Evolutionary conservation across 2,329 filamentous ascomycete species (phyloP), one percentile per base, ranked within the genome.

Genomic region (Pseudogymnoascus sp.): DNA sequence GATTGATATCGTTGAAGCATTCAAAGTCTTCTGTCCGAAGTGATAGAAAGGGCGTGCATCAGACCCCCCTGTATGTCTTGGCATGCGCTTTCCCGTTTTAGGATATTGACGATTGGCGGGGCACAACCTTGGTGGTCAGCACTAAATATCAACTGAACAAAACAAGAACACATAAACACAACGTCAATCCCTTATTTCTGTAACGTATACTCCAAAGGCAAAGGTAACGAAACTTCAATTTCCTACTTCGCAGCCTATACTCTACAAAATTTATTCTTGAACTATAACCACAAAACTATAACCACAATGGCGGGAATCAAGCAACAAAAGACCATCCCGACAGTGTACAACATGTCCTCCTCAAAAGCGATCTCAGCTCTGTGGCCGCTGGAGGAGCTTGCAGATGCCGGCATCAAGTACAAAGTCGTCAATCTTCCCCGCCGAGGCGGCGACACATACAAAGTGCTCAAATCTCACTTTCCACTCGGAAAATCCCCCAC

Each of bases 401-500:
- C 62, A 40, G 61, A 41, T 5, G 28, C 63, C 23, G 66, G 66
- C 16, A 61, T 66, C 35, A 63, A 66, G 55, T 72, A 67, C 65
- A 62, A 71, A 35, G 28, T 70, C 12, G 67, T 67, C 41, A 65
- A 62, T 63, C 68, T 71, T 63, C 55, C 63, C 8, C 70, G 70
- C 12, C 41, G 62, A 23, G 55, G 63, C n/a, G 59, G 31, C 9
- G 41, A 59, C 35, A 59, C 66, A 16, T 62, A 64, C 23, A 60
- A 61, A 55, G 64, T 63, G 21, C 61, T 72, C 37, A 59, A 65
- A 16, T n/a, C 59, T 5, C 28, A 69, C 18, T 68, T 66, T 58
- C 67, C 66, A 8, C 64, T 72, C 5, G 69, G 69, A 14, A 72
- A 72, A 63, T 68, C 67, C 6, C 71, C 71, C 11, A 66, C 72